Conservation (phyloP, 169 alveolate genomes). For the Toxoplasma gondii region DNA sequence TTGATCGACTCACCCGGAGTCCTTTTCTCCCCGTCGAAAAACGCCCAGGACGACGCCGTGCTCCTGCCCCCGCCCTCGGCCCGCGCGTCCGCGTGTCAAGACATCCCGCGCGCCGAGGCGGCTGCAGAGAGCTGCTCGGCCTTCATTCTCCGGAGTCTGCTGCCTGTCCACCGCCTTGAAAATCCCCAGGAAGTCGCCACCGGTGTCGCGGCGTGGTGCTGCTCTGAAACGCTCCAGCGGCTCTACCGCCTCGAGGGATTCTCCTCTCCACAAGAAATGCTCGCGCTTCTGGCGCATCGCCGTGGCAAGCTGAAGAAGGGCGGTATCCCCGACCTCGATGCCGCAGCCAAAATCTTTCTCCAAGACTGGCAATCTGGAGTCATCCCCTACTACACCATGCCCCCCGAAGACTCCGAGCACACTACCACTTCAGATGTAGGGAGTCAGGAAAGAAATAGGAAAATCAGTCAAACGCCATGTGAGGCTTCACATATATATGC, state of each 20-base stretch:
- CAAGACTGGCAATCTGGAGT: slow-evolving; percentile 90
- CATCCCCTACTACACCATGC: slow-evolving; percentile 87
- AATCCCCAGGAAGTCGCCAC: slow-evolving; percentile 90
- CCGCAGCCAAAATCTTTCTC: slow-evolving; percentile 89
- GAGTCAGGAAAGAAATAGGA: neutral
- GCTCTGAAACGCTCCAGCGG: slow-evolving; percentile 75
- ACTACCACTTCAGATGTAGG: neutral
- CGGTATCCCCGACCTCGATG: slow-evolving; percentile 87
- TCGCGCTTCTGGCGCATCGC: slow-evolving; percentile 76
- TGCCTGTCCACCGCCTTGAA: slow-evolving; percentile 87
- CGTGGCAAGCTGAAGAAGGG: slow-evolving; percentile 87
- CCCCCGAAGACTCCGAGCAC: slow-evolving; percentile 70
- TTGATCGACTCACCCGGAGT: slow-evolving; percentile 96
- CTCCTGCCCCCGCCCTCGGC: slow-evolving; percentile 34
- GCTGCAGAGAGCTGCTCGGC: slow-evolving; percentile 74
- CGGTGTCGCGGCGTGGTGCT: slow-evolving; percentile 76
- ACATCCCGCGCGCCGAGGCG: neutral
- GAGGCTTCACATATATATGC: neutral
- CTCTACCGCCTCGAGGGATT: slow-evolving; percentile 82
- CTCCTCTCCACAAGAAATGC: slow-evolving; percentile 73
- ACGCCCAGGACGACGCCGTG: slow-evolving; percentile 66
- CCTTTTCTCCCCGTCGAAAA: slow-evolving; percentile 75
- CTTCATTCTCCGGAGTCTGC: slow-evolving; percentile 64
- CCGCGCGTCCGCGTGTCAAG: neutral
- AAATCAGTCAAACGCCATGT: neutral